Evolutionary conservation across 805 yeast species (phyloP).

Genomic region (Sugiyamaella boreocaroliniensis): DNA sequence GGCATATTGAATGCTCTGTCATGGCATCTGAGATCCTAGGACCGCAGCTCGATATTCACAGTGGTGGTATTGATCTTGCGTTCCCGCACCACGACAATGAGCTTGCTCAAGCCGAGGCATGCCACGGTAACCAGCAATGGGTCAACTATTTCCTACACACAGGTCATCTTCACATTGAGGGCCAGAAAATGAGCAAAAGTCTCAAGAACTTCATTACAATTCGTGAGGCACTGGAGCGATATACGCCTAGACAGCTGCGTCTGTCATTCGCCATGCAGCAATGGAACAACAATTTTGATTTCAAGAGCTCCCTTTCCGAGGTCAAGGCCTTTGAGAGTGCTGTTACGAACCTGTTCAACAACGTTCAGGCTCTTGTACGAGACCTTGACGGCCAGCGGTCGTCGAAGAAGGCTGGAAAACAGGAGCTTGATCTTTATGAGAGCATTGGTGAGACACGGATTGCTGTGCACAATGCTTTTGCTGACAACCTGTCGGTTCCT

Average conservation of each 20-base stretch:
- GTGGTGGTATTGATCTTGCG: constrained; percentile 95
- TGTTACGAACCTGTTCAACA: constrained; percentile 75
- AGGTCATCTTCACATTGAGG: constrained; percentile 97
- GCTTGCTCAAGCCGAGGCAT: constrained; percentile 94
- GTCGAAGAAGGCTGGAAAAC: constrained; percentile 51
- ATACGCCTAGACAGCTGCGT: constrained; percentile 75
- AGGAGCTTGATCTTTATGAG: constrained; percentile 50
- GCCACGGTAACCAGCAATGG: constrained; percentile 87
- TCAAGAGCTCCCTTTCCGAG: constrained; percentile 75
- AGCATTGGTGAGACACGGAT: constrained; percentile 47
- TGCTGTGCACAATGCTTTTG: constrained; percentile 67
- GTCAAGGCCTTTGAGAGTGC: constrained; percentile 71
- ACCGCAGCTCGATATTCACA: constrained; percentile 79
- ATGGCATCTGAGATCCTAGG: constrained; percentile 94
- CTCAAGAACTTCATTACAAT: constrained; percentile 93
- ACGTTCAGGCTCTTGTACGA: constrained; percentile 69
- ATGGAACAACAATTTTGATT: constrained; percentile 91
- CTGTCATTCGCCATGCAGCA: constrained; percentile 83
- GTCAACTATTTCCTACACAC: constrained; percentile 93
- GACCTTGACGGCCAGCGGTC: constrained; percentile 54
- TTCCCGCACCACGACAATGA: constrained; percentile 99
- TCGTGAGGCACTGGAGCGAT: constrained; percentile 72
- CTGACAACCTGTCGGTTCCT: constrained; percentile 84
- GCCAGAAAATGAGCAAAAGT: constrained; percentile 96
- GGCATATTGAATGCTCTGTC: constrained; percentile 99